phyloP scores from a whole-genome alignment of 2,329 filamentous ascomycete genomes.

The Fusarium algeriense region DNA sequence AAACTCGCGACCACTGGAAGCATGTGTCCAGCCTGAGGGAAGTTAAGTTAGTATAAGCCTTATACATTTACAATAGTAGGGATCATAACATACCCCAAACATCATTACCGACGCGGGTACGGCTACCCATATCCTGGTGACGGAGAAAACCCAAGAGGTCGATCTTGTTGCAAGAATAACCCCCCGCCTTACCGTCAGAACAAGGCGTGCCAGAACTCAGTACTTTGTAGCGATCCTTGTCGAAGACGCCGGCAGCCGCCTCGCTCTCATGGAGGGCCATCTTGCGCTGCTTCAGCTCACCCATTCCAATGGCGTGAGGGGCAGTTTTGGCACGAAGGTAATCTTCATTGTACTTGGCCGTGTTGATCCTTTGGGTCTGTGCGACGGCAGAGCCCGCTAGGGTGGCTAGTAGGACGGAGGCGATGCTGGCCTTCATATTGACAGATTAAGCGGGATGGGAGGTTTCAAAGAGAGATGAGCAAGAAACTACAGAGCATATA shows the following conservation, averaged over 20 bases:
- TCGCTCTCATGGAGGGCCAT: not conserved
- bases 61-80: accelerated
- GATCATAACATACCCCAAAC: slow-evolving; percentile 11
- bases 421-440: slow-evolving; percentile 16
- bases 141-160: slow-evolving; percentile 9
- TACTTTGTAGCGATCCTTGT: slow-evolving; percentile 18
- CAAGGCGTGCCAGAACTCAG: slow-evolving; percentile 10
- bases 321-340: slow-evolving; percentile 17
- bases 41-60: not conserved
- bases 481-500: not conserved
- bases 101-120: slow-evolving; percentile 8
- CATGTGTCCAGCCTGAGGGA: slow-evolving; percentile 8
- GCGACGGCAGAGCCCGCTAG: slow-evolving; percentile 14
- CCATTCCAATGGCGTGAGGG: slow-evolving; percentile 12
- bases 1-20: slow-evolving; percentile 9
- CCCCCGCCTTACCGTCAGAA: not conserved
- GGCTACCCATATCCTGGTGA: slow-evolving; percentile 15
- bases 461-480: not conserved
- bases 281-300: slow-evolving; percentile 16
- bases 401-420: slow-evolving; percentile 13
- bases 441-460: not conserved
- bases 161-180: slow-evolving; percentile 14
- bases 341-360: slow-evolving; percentile 14
- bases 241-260: slow-evolving; percentile 1
- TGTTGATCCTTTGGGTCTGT: slow-evolving; percentile 8